Percentiles rank a stretch among this genome's conserved stretches.
These are phyloP conservation scores for Scopulariopsis brevicaulis DNA, from an alignment of 2,329 filamentous ascomycete genomes.

Conservation along the genomic window DNA sequence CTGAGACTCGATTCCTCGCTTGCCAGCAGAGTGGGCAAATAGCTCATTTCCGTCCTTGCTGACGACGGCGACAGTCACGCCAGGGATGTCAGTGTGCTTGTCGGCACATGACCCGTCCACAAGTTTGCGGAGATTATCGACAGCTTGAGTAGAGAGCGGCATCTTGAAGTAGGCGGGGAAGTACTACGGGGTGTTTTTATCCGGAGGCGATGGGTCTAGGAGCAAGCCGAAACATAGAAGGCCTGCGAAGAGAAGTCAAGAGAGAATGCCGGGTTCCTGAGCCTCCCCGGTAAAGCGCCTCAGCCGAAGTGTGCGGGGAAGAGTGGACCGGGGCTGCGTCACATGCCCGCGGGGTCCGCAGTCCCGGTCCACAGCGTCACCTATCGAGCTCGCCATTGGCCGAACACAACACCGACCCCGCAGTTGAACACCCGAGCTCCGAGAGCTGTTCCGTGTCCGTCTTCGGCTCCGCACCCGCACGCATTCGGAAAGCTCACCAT, in stretches of 20 bases:
- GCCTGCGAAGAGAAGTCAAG: constrained; percentile 6
- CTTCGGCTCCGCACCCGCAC: too few relatives aligned
- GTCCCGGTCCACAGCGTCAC: too few relatives aligned
- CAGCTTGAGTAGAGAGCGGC: constrained; percentile 1
- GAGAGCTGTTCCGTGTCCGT: too few relatives aligned
- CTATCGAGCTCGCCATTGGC: too few relatives aligned
- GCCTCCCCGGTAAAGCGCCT: not conserved
- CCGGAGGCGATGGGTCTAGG: not conserved
- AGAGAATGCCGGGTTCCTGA: not conserved
- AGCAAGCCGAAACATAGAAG: not conserved
- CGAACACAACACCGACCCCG: too few relatives aligned
- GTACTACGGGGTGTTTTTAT: not conserved
- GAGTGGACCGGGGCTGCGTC: not conserved
- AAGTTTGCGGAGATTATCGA: constrained; percentile 3
- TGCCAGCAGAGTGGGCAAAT: constrained; percentile 35
- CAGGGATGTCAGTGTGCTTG: constrained; percentile 20
- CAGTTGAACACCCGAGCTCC: too few relatives aligned
- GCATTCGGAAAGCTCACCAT: too few relatives aligned
- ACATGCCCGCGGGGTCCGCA: not conserved
- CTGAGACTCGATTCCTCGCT: constrained; percentile 24
- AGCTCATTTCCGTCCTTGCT: constrained; percentile 32
- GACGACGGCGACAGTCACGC: constrained; percentile 32
- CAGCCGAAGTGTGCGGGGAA: not conserved
- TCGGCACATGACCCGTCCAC: not conserved
- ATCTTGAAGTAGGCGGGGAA: not conserved